Percentiles rank a stretch among this genome's conserved stretches.
Conservation (phyloP, 2,329 filamentous ascomycete species). For the Clarireedia paspali region DNA sequence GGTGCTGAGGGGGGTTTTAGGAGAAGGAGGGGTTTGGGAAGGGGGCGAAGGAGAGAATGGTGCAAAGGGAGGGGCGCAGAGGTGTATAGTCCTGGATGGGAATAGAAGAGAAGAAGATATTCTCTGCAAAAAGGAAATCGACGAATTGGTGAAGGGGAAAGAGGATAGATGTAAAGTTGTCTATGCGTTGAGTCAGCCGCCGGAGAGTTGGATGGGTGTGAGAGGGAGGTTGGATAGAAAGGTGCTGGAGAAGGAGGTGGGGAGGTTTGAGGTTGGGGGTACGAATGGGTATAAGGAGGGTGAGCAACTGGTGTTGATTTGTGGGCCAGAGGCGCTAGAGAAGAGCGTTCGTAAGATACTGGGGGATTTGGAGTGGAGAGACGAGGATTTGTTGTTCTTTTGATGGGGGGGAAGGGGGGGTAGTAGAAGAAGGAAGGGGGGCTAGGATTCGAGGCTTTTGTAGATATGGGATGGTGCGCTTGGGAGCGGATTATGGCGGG, state of each 20-base stretch:
- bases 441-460: neutral
- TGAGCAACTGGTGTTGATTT: constrained; percentile 64
- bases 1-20: constrained; percentile 65
- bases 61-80: constrained; percentile 6
- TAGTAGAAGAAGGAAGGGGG: neutral
- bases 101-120: constrained; percentile 76
- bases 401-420: constrained; percentile 32
- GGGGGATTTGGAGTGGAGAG: constrained; percentile 58
- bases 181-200: constrained; percentile 60
- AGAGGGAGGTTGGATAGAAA: constrained; percentile 58
- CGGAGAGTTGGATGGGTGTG: constrained; percentile 58
- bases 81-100: constrained; percentile 68
- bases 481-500: too few relatives aligned
- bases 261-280: constrained; percentile 26
- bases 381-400: constrained; percentile 70
- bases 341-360: constrained; percentile 52
- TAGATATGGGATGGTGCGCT: too few relatives aligned
- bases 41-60: constrained; percentile 35
- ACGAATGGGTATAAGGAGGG: constrained; percentile 1
- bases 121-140: constrained; percentile 67
- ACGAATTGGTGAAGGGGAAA: constrained; percentile 48
- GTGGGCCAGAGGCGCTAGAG: constrained; percentile 71
- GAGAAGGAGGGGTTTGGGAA: constrained; percentile 53
- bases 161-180: constrained; percentile 53
- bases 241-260: constrained; percentile 53